These are phyloP conservation scores for Boeremia exigua DNA, from an alignment of 2,329 filamentous ascomycete species.

Conservation along the genomic window DNA sequence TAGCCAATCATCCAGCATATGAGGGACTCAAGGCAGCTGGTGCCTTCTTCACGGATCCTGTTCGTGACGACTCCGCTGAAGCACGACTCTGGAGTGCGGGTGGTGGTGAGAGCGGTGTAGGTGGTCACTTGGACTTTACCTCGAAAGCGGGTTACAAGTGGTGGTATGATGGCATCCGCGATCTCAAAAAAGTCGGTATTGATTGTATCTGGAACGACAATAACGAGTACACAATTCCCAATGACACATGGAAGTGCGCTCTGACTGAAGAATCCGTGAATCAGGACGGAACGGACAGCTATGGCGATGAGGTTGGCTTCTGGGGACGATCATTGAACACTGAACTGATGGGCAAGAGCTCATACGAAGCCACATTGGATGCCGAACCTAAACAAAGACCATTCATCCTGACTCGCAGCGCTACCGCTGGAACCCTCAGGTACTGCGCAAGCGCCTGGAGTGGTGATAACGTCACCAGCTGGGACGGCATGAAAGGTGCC, in stretches of 20 bases:
- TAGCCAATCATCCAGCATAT: conserved; percentile 72
- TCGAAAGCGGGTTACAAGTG: conserved; percentile 70
- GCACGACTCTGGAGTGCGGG: conserved; percentile 75
- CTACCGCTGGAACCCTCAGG: conserved; percentile 71
- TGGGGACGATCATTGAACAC: conserved; percentile 75
- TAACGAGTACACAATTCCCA: conserved; percentile 73
- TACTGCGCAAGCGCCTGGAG: conserved; percentile 77
- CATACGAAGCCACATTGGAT: conserved; percentile 69
- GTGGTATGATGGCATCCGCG: conserved; percentile 73
- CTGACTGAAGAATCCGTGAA: conserved; percentile 53
- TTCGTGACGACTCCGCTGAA: conserved; percentile 55
- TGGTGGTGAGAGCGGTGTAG: conserved; percentile 72
- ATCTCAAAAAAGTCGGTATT: conserved; percentile 67
- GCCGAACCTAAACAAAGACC: conserved; percentile 65
- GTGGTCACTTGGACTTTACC: conserved; percentile 76
- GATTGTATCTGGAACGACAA: conserved; percentile 83
- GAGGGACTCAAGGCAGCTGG: conserved; percentile 62
- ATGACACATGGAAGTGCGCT: conserved; percentile 69
- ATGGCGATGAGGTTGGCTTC: conserved; percentile 63
- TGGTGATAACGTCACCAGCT: conserved; percentile 76
- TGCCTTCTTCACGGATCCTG: conserved; percentile 69
- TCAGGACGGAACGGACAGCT: conserved; percentile 41
- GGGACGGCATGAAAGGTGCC: conserved; percentile 74
- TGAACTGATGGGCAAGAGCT: conserved; percentile 73
- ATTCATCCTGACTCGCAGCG: conserved; percentile 73